Conservation (phyloP, 164 flowering plant species). For the Euptelea pleiosperma region DNA sequence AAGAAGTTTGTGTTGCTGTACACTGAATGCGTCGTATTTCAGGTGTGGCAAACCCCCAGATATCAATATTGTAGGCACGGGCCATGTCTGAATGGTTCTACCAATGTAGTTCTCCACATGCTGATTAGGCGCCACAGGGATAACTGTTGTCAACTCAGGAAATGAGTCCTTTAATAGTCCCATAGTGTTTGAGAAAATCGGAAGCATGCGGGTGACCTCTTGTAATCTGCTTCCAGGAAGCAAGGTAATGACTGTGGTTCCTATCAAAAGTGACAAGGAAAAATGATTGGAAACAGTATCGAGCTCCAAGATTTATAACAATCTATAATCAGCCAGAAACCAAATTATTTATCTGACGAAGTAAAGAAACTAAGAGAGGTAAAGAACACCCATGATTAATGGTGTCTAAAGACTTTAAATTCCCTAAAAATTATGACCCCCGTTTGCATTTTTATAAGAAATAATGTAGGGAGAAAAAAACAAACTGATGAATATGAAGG, state of each 20-base stretch:
- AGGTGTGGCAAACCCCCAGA: slow-evolving; percentile 50
- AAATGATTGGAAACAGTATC: slow-evolving; percentile 1
- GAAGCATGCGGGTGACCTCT: slow-evolving; percentile 83
- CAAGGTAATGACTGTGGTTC: slow-evolving; percentile 60
- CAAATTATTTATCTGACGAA: not conserved
- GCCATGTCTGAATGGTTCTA: slow-evolving; percentile 41
- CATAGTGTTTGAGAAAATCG: slow-evolving; percentile 58
- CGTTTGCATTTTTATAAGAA: too few species aligned
- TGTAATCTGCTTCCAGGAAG: slow-evolving; percentile 98
- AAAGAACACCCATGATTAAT: too few species aligned
- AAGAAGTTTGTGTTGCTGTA: slow-evolving; percentile 29
- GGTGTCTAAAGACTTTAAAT: too few species aligned
- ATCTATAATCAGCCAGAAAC: not conserved
- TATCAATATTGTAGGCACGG: slow-evolving; percentile 51
- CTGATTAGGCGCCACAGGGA: slow-evolving; percentile 81
- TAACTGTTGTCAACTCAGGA: slow-evolving; percentile 50
- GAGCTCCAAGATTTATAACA: too few species aligned
- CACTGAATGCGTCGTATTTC: slow-evolving; percentile 77
- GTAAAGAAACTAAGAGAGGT: too few species aligned
- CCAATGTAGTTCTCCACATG: slow-evolving; percentile 57
- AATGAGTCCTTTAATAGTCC: slow-evolving; percentile 40
- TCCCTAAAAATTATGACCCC: too few species aligned
- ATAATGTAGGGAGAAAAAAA: not conserved
- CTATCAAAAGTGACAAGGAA: slow-evolving; percentile 31
- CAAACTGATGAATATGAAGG: too few species aligned